Percentiles rank a stretch among this genome's conserved stretches.
These are phyloP conservation scores for Neofusicoccum laricinum DNA, from an alignment of 2,329 filamentous ascomycete species.

Conservation along the genomic window DNA sequence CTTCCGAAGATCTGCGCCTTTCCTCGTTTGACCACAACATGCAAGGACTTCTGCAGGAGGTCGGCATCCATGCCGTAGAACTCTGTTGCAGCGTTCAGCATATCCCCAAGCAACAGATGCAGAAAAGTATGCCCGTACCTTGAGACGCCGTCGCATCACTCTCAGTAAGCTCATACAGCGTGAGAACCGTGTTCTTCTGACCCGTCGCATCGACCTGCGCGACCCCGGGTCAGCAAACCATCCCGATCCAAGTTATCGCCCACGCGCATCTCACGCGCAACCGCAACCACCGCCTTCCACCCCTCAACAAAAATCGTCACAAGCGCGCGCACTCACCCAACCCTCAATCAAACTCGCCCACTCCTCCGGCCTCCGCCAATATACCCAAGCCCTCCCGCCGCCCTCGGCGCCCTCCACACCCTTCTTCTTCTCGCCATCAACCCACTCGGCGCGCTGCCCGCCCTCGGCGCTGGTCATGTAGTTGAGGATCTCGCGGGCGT, in stretches of 20 bases:
- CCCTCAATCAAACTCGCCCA: slow-evolving; percentile 77
- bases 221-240: not conserved
- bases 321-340: slow-evolving; percentile 48
- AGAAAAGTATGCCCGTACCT: slow-evolving; percentile 46
- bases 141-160: slow-evolving; percentile 73
- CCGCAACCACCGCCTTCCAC: no score
- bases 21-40: slow-evolving; percentile 80
- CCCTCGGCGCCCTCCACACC: slow-evolving; percentile 18
- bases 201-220: slow-evolving; percentile 69
- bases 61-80: slow-evolving; percentile 87
- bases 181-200: slow-evolving; percentile 85
- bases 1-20: slow-evolving; percentile 92
- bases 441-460: slow-evolving; percentile 63
- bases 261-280: no score
- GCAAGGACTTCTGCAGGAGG: slow-evolving; percentile 73
- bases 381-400: slow-evolving; percentile 61
- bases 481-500: slow-evolving; percentile 53
- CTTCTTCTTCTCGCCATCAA: slow-evolving; percentile 31
- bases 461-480: slow-evolving; percentile 56
- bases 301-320: not conserved
- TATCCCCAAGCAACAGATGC: not conserved
- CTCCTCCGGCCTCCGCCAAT: slow-evolving; percentile 84
- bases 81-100: slow-evolving; percentile 43
- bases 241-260: no score
- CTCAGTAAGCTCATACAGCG: slow-evolving; percentile 85